phyloP scores from a whole-genome alignment of 371 early-diverging fungal genomes.

The Chytridium lagenaria region DNA sequence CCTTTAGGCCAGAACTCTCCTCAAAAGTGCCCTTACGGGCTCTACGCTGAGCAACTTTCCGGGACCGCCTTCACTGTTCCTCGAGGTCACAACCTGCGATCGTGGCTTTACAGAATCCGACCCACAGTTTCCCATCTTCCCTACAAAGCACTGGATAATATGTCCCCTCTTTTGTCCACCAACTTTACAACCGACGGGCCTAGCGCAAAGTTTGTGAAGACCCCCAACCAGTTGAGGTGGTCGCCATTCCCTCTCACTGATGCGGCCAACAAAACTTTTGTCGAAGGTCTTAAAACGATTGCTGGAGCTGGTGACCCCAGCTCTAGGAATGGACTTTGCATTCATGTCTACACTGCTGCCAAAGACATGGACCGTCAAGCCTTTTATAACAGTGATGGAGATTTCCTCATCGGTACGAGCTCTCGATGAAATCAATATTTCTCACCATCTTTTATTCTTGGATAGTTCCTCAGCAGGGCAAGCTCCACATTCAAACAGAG shows the following conservation, averaged over 20 bases:
- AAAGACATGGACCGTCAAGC: constrained; percentile 77
- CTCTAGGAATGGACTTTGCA: constrained; percentile 77
- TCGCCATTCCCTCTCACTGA: constrained; percentile 83
- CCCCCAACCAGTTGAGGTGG: constrained; percentile 94
- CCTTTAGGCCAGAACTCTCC: constrained; percentile 92
- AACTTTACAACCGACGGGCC: constrained; percentile 44
- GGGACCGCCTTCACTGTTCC: constrained; percentile 95
- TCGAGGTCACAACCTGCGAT: constrained; percentile 81
- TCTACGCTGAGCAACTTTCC: constrained; percentile 95
- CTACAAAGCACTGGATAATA: constrained; percentile 46
- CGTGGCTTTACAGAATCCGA: constrained; percentile 95
- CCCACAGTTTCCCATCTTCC: constrained; percentile 91
- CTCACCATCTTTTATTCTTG: constrained; percentile 2
- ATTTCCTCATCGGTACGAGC: constrained; percentile 82
- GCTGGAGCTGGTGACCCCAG: constrained; percentile 89
- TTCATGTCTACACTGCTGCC: constrained; percentile 85
- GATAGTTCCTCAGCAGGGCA: constrained; percentile 92
- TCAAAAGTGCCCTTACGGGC: constrained; percentile 85
- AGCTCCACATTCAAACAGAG: constrained; percentile 89
- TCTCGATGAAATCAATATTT: neutral
- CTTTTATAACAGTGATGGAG: constrained; percentile 91
- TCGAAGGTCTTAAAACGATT: constrained; percentile 83
- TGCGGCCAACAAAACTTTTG: constrained; percentile 62
- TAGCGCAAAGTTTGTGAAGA: constrained; percentile 53
- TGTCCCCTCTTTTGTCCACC: constrained; percentile 55